phyloP scores from a whole-genome alignment of 2,329 filamentous ascomycete species.

The Scedosporium apiospermum region DNA sequence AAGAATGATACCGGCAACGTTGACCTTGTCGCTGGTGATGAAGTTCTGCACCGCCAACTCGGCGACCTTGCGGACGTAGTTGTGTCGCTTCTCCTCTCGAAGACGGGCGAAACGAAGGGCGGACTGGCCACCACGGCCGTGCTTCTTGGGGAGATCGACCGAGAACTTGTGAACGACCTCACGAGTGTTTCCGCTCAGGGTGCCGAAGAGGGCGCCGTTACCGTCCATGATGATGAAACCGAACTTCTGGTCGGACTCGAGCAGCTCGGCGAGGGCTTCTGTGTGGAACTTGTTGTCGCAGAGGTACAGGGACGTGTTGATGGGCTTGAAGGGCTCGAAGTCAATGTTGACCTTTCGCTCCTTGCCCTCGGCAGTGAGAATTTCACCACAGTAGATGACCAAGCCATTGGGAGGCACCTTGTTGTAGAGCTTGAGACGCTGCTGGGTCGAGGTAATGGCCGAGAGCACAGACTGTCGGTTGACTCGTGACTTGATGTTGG shows the following conservation, averaged over 20 bases:
- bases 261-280: conserved; percentile 88
- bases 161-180: conserved; percentile 97
- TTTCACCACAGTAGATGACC: conserved; percentile 99
- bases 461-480: conserved; percentile 97
- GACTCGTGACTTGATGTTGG: conserved; percentile 99
- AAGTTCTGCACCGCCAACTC: conserved; percentile 98
- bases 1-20: conserved; percentile 89
- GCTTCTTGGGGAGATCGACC: conserved; percentile 98
- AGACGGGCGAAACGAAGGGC: conserved; percentile 99
- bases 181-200: conserved; percentile 91
- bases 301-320: conserved; percentile 98
- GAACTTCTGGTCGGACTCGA: conserved; percentile 98
- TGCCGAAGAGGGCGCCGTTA: conserved; percentile 95
- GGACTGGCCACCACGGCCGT: conserved; percentile 99
- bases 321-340: conserved; percentile 99
- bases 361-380: conserved; percentile 96
- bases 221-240: conserved; percentile 99
- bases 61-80: conserved; percentile 98
- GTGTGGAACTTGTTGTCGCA: conserved; percentile 99
- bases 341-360: conserved; percentile 99
- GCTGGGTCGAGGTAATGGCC: conserved; percentile 97
- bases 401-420: conserved; percentile 97
- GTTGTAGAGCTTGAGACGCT: conserved; percentile 97
- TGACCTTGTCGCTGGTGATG: conserved; percentile 97
- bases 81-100: conserved; percentile 98